These are phyloP conservation scores for Dothideomycetes sp. DNA, from an alignment of 2,329 filamentous ascomycete species.

Conservation along the genomic window DNA sequence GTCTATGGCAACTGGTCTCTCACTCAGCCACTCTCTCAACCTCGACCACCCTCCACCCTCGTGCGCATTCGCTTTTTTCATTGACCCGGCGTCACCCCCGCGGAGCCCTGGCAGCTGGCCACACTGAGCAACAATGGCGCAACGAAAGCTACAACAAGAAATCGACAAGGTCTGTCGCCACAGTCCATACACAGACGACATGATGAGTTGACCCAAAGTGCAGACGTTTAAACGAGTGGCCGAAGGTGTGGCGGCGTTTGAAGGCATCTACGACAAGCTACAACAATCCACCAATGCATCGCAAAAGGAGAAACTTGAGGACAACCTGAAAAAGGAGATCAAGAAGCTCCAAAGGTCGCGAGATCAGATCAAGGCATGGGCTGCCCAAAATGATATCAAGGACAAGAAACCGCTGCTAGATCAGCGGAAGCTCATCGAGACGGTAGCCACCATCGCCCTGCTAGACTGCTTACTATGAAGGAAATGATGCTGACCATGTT, in stretches of 20 bases:
- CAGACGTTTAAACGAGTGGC: conserved; percentile 83
- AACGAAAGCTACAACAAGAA: conserved; percentile 93
- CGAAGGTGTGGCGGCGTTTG: conserved; percentile 86
- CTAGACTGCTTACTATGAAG: conserved; percentile 15
- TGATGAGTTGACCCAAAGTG: conserved; percentile 16
- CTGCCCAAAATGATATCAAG: conserved; percentile 96
- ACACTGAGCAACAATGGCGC: conserved; percentile 60
- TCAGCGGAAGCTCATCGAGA: conserved; percentile 92
- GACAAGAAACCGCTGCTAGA: conserved; percentile 94
- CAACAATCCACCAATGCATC: conserved; percentile 83
- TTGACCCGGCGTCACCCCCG: neutral
- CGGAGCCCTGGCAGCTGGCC: conserved; percentile 2
- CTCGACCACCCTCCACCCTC: neutral
- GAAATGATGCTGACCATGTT: conserved; percentile 21
- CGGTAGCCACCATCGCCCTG: conserved; percentile 49
- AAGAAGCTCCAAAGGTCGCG: conserved; percentile 97
- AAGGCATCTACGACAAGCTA: conserved; percentile 96
- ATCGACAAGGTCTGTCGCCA: conserved; percentile 69
- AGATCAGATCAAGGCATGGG: conserved; percentile 99
- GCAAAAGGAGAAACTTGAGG: conserved; percentile 96
- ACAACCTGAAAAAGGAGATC: conserved; percentile 97
- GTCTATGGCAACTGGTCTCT: conserved; percentile 6
- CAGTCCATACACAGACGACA: neutral
- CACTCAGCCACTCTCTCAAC: neutral
- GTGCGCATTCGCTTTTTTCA: neutral